Base-by-base conservation (phyloP, 306 rosid genomes). In the Hippophae rhamnoides region DNA sequence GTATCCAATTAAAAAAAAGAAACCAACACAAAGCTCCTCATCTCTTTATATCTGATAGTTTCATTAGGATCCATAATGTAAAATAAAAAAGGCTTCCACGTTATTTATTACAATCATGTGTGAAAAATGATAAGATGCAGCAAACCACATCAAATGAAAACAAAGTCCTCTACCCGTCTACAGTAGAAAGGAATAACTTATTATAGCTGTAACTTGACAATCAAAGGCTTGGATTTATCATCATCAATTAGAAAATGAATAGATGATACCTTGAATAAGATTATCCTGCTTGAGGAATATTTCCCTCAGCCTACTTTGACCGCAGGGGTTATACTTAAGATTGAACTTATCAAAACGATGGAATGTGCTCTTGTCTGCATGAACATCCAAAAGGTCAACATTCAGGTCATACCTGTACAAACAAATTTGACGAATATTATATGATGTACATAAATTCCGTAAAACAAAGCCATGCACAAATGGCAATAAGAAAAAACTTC, bases 251-350 rank as follows among this genome's bases (percentile, higher is more conserved):
- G 64, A 18, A 70, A 54, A 63, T 10, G 27, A 47, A 49, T 8
- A 47, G 47, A 10, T 54, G 26, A 60, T 82, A 93, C 99, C 99
- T 89, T 93, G 99, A 61, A 93, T 93, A 65, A 93, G 94, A 81
- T 93, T 88, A 64, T 93, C 99, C 80, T 86, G 99, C 76, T 93
- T 93, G 42, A 93, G 86, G 75, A 89, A 93, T 71, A 93, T 93
- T 79, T 93, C 99, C 76, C 99, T 74, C 42, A 93, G 99, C 85
- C 99, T 86, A 86, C 99, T 93, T 81, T 93, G 99, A 70, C 97
- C 99, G 72, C 99, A 93, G 52, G 99, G 97, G 62, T 93, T 93
- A 74, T 93, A 93, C 81, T 93, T 93, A 27, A 93, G 95, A 76
- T 93, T 93, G 72, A 93, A 93, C 74, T 93, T 93, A 73, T 93